Evolutionary conservation across 2,329 filamentous ascomycete genomes (phyloP), one percentile per base, ranked within the genome.

Genomic region (Clarireedia sp.): DNA sequence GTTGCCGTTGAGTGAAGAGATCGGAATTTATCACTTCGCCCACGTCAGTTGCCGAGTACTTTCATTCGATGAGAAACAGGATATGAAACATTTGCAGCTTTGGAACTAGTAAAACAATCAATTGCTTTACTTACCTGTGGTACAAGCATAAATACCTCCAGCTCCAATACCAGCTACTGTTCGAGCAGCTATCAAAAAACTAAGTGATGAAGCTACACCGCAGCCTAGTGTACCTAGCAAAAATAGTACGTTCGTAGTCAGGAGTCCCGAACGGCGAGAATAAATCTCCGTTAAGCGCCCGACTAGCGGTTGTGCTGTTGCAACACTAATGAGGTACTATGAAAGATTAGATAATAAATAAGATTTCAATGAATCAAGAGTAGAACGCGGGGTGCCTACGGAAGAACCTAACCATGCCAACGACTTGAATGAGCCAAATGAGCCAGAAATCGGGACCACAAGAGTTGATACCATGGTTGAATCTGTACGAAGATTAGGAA

Each of bases 11-110:
- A 0, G 85, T 78, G 3, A 90, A 79, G n/a, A 89, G 75, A 66
- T 90, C 87, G 57, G 80, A 85, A 60, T 89, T 69, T 46, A 90
- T 69, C 49, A 90, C 87, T 10, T 83, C 85, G 1, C 82, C 84
- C 10, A 84, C 85, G 10, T 86, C 5, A 41, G n/a, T 4, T 8
- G 2, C 29, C 9, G 29, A 4, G 9, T 12, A 5, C 29, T 12
- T 12, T 3, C 9, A 33, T 4, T 5, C 5, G 24, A 26, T 7
- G 24, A 26, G 24, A 26, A n/a, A n/a, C n/a, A n/a, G n/a, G n/a
- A n/a, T n/a, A n/a, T n/a, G n/a, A n/a, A n/a, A 26, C 24, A 9
- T 29, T 29, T 9, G 26, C 26, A 29, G 9, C 5, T 8, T 9
- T 8, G 2, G 2, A 1, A 29, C 9, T 4, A 40, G 1, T 40